Evolutionary conservation across 2,329 filamentous ascomycete species (phyloP).

Genomic region (Magnaporthales sp.): DNA sequence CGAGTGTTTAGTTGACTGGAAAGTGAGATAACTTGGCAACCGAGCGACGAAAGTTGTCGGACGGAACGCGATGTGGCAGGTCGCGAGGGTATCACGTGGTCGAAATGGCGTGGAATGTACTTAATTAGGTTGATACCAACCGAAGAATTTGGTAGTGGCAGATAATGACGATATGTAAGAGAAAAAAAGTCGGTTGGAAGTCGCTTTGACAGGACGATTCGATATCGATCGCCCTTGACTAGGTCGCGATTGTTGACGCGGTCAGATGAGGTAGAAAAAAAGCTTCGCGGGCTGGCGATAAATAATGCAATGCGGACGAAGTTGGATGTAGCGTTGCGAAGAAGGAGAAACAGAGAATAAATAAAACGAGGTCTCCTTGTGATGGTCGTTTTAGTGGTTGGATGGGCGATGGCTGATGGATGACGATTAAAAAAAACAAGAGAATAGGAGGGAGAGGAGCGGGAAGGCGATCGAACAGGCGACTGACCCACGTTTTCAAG

Average conservation of each 20-base stretch:
- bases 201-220: not conserved
- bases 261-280: not conserved
- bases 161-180: not conserved
- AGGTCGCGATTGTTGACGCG: not conserved
- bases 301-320: constrained; percentile 17
- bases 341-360: constrained; percentile 12
- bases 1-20: constrained; percentile 1
- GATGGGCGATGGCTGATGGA: constrained; percentile 9
- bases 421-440: constrained; percentile 8
- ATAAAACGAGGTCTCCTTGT: constrained; percentile 1
- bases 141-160: not conserved
- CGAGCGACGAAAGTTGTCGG: not conserved
- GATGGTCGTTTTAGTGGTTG: constrained; percentile 11
- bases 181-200: not conserved
- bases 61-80: not conserved
- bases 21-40: not conserved
- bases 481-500: not conserved
- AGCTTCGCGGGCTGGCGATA: not conserved
- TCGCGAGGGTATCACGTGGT: not conserved
- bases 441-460: constrained; percentile 7
- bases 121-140: not conserved
- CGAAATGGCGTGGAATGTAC: not conserved
- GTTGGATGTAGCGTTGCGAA: constrained; percentile 22
- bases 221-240: not conserved
- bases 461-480: constrained; percentile 1